phyloP scores from a whole-genome alignment of 2,329 filamentous ascomycete species.

The Ophiocordyceps camponoti-leonardi region DNA sequence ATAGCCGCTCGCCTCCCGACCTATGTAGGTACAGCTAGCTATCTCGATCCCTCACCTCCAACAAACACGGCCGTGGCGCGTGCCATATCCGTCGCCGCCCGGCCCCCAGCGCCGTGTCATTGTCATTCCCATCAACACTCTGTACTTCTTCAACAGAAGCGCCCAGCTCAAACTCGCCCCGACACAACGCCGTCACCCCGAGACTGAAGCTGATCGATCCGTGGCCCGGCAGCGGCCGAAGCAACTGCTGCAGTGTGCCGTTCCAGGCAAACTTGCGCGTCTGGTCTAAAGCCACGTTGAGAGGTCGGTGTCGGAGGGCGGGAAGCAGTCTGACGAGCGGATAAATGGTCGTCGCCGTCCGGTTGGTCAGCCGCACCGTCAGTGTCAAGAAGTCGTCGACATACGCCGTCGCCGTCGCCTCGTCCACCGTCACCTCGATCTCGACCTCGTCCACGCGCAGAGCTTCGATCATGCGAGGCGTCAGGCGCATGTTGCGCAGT shows the following conservation, averaged over 20 bases:
- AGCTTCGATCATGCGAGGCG: conserved; percentile 64
- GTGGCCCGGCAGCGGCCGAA: conserved; percentile 45
- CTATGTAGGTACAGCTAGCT: not conserved
- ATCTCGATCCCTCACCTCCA: conserved; percentile 23
- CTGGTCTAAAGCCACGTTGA: conserved; percentile 60
- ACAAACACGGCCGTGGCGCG: conserved; percentile 35
- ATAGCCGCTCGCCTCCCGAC: not conserved
- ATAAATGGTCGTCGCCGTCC: conserved; percentile 47
- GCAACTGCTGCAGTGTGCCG: conserved; percentile 59
- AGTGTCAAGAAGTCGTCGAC: conserved; percentile 47
- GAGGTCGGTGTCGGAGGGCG: conserved; percentile 53
- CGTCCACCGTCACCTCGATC: conserved; percentile 41
- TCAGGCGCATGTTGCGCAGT: conserved; percentile 57
- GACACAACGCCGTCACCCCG: conserved; percentile 58
- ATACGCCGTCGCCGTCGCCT: conserved; percentile 10
- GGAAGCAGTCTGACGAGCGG: conserved; percentile 65
- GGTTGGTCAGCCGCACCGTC: conserved; percentile 56
- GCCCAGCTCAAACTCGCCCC: conserved; percentile 67
- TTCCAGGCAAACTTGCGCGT: conserved; percentile 74
- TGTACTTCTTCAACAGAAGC: conserved; percentile 68
- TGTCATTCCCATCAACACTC: conserved; percentile 20
- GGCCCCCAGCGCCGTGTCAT: conserved; percentile 40
- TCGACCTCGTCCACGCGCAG: conserved; percentile 66
- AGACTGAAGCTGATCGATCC: conserved; percentile 43
- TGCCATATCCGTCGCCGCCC: conserved; percentile 50